Percentiles rank a stretch among this genome's conserved stretches.
These are phyloP conservation scores for Eucalyptus regnans DNA, from an alignment of 345 rosid genomes.

Conservation along the genomic window DNA sequence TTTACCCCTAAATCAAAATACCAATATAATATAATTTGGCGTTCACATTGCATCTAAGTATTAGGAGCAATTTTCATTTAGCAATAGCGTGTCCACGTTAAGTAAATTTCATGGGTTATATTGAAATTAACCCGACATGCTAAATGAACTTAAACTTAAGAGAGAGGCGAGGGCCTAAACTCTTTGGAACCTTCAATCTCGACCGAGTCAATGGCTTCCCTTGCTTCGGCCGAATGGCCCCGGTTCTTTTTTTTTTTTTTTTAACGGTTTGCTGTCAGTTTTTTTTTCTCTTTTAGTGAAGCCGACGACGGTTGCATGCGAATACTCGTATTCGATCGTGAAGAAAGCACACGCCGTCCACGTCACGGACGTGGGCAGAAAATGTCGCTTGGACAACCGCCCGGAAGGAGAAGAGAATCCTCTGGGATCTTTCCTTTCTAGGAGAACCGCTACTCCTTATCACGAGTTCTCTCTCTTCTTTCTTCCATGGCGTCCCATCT, in stretches of 20 bases:
- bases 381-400: too few relatives aligned
- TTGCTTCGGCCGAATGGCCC: not conserved
- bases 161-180: not conserved
- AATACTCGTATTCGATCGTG: too few relatives aligned
- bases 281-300: rapidly evolving
- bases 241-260: not conserved
- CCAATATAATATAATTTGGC: not conserved
- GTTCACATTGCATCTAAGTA: not conserved
- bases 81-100: not conserved
- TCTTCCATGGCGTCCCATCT: too few relatives aligned
- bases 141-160: not conserved
- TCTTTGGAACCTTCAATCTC: not conserved
- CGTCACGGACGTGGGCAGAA: too few relatives aligned
- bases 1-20: not conserved
- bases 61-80: not conserved
- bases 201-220: not conserved
- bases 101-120: not conserved
- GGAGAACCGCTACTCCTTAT: too few relatives aligned
- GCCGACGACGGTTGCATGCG: too few relatives aligned
- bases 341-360: too few relatives aligned
- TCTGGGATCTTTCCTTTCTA: too few relatives aligned
- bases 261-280: too few relatives aligned
- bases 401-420: too few relatives aligned
- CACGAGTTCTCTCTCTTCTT: too few relatives aligned
- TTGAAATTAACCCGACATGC: not conserved